Percentiles rank a stretch among this genome's conserved stretches.
phyloP scores from a whole-genome alignment of 192 early-diverging fungal species.

The Rhizophlyctis rosea region DNA sequence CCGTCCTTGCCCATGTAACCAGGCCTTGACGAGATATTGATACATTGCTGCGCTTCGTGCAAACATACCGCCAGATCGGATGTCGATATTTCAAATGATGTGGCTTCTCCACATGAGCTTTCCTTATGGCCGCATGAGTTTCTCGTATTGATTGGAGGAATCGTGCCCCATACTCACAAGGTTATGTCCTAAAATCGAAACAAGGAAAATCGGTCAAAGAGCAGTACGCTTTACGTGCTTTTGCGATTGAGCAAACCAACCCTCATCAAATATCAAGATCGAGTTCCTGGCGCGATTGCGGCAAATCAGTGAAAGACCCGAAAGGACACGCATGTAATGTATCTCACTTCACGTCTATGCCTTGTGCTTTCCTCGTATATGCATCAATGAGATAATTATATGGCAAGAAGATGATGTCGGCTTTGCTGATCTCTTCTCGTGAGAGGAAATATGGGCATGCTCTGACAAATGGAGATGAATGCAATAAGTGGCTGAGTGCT shows the following conservation, averaged over 20 bases:
- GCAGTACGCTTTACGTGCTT: background rate
- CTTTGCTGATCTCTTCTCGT: slow-evolving; percentile 29
- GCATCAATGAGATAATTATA: slow-evolving; percentile 65
- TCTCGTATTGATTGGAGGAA: no score
- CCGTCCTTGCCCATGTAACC: no score
- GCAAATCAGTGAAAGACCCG: background rate
- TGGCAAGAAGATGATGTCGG: slow-evolving; percentile 61
- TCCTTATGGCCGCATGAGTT: no score
- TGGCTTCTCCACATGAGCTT: slow-evolving; percentile 17
- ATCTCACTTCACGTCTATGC: slow-evolving; percentile 44
- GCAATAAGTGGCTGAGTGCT: no score
- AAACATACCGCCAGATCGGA: slow-evolving; percentile 3
- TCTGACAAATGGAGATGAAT: slow-evolving; percentile 11
- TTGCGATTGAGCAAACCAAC: no score
- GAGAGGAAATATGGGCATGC: slow-evolving; percentile 62
- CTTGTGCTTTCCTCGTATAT: slow-evolving; percentile 47
- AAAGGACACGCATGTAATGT: background rate
- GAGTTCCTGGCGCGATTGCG: slow-evolving; percentile 23
- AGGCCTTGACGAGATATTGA: slow-evolving; percentile 8
- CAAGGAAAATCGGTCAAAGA: slow-evolving; percentile 8
- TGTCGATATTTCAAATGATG: slow-evolving; percentile 13
- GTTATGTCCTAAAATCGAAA: slow-evolving; percentile 34
- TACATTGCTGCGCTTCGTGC: background rate
- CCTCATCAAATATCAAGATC: slow-evolving; percentile 67
- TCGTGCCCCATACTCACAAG: no score